Percentiles rank a stretch among this genome's conserved stretches.
phyloP scores from a whole-genome alignment of 306 rosid genomes.

The Vicia faba region DNA sequence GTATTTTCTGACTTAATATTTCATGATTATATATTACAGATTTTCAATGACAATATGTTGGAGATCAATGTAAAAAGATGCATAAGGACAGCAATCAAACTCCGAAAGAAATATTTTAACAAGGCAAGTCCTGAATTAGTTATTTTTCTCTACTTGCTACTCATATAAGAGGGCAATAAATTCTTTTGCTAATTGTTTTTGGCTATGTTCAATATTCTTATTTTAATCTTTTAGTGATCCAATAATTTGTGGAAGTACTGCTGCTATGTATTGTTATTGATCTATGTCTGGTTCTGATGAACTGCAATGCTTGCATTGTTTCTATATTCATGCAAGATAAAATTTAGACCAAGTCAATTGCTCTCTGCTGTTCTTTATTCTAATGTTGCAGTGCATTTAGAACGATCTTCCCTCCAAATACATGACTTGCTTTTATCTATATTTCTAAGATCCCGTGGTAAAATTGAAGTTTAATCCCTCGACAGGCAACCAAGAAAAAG shows the following conservation, averaged over 20 bases:
- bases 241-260: slow-evolving; percentile 19
- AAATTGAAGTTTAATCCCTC: slow-evolving; percentile 39
- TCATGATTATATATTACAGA: slow-evolving; percentile 51
- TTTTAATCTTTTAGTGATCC: slow-evolving; percentile 16
- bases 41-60: slow-evolving; percentile 84
- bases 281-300: slow-evolving; percentile 28
- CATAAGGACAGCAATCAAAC: slow-evolving; percentile 70
- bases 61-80: slow-evolving; percentile 79
- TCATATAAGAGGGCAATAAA: slow-evolving; percentile 19
- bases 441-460: slow-evolving; percentile 34
- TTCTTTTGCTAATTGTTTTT: slow-evolving; percentile 29
- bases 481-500: slow-evolving; percentile 70
- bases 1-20: slow-evolving; percentile 34
- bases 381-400: slow-evolving; percentile 15
- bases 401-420: slow-evolving; percentile 20
- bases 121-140: slow-evolving; percentile 58
- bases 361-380: slow-evolving; percentile 33
- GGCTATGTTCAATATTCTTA: slow-evolving; percentile 21
- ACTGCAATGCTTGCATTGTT: slow-evolving; percentile 35
- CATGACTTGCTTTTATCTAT: slow-evolving; percentile 14
- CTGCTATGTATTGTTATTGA: slow-evolving; percentile 5
- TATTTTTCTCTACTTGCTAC: slow-evolving; percentile 20
- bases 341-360: slow-evolving; percentile 10
- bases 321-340: slow-evolving; percentile 17
- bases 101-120: slow-evolving; percentile 80